phyloP scores from a whole-genome alignment of 2,329 filamentous ascomycete species.

The Sarocladiaceae sp. region DNA sequence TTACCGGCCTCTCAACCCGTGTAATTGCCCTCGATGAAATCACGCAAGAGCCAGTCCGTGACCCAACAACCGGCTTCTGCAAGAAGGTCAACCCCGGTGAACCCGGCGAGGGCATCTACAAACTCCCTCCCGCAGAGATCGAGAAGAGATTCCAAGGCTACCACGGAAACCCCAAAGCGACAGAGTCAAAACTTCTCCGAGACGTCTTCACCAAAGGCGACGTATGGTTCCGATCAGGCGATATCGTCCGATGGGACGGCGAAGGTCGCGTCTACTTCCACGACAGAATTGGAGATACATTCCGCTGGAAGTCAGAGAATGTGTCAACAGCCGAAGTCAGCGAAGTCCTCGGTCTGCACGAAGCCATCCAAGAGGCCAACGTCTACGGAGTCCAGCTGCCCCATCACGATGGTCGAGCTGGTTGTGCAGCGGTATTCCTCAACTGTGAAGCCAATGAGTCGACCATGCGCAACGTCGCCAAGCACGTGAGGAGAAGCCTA shows the following conservation, averaged over 20 bases:
- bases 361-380: conserved; percentile 70
- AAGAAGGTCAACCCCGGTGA: conserved; percentile 52
- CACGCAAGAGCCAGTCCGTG: conserved; percentile 63
- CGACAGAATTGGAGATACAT: conserved; percentile 76
- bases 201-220: conserved; percentile 73
- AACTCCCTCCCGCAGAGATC: conserved; percentile 58
- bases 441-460: conserved; percentile 38
- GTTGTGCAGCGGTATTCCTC: conserved; percentile 69
- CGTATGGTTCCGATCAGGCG: conserved; percentile 80
- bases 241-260: conserved; percentile 66
- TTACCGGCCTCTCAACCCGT: conserved; percentile 40
- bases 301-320: conserved; percentile 80
- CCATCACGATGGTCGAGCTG: conserved; percentile 77
- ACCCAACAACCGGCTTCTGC: conserved; percentile 67
- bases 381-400: conserved; percentile 81
- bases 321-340: conserved; percentile 79
- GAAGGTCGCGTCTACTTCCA: conserved; percentile 76
- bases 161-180: conserved; percentile 68
- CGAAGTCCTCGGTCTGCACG: conserved; percentile 65
- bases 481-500: conserved; percentile 52
- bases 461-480: conserved; percentile 55
- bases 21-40: conserved; percentile 70
- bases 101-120: conserved; percentile 71
- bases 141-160: conserved; percentile 74
- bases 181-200: conserved; percentile 67